phyloP scores from a whole-genome alignment of 2,329 filamentous ascomycete genomes.

The Talaromyces sp. region DNA sequence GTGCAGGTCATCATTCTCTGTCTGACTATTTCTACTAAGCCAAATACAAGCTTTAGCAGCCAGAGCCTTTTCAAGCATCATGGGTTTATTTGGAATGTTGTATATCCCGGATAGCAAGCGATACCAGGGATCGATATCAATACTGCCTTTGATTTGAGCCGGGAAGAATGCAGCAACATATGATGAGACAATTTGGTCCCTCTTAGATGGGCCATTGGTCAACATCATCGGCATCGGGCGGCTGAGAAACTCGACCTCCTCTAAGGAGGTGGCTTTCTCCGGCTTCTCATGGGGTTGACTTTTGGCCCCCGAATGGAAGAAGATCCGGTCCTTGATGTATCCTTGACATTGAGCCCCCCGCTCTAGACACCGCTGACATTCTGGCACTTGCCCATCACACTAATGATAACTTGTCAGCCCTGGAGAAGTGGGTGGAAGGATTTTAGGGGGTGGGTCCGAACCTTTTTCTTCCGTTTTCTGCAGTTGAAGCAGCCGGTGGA shows the following conservation, averaged over 20 bases:
- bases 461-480: constrained; percentile 8
- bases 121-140: constrained; percentile 10
- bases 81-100: constrained; percentile 2
- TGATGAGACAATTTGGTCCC: constrained; percentile 5
- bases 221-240: background rate
- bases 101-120: background rate
- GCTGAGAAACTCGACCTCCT: background rate
- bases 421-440: background rate
- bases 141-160: constrained; percentile 1
- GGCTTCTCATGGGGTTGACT: background rate
- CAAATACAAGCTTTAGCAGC: constrained; percentile 7
- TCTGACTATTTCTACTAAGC: background rate
- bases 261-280: background rate
- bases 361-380: constrained; percentile 3
- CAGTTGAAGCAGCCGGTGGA: constrained; percentile 5
- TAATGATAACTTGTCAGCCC: background rate
- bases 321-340: background rate
- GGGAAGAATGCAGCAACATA: constrained; percentile 7
- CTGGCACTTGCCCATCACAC: constrained; percentile 7
- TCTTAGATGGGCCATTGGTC: constrained; percentile 1
- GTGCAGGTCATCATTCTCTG: background rate
- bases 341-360: constrained; percentile 3
- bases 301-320: constrained; percentile 4
- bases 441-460: background rate
- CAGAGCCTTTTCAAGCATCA: constrained; percentile 9